Base-by-base conservation (phyloP, 805 yeast genomes). In the Ogataea methylovora region DNA sequence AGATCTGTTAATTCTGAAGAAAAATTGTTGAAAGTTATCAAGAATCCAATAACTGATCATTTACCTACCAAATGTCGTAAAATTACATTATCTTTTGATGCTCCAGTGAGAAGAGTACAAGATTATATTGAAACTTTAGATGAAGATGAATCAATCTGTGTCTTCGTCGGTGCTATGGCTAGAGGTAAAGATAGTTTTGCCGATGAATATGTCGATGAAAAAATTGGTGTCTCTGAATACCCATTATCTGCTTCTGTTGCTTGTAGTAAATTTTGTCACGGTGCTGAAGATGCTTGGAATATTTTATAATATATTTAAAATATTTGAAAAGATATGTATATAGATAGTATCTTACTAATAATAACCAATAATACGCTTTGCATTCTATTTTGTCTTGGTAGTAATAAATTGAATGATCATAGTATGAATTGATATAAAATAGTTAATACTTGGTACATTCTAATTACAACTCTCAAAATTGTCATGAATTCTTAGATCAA, bases 81-180 rank as follows among this genome's bases (percentile, higher is more conserved):
- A 54, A 71, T 92, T 45, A 92, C 98, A 2, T 71, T 92, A 42
- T 84, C 95, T 5, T 86, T 85, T 46, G 97, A 92, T 55, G 94
- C 97, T 12, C 80, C 83, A 42, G 85, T 90, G 33, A 74, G 75
- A 45, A 73, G 87, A 47, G 95, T 86, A 4, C 94, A 86, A 60
- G 95, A 88, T 52, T 88, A 85, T 56, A 88, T 88, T 26, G 60
- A 58, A 13, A 80, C 80, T 38, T 65, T 92, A 48, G 95, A 78
- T 48, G 79, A 76, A 3, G 94, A 85, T 53, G 96, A 92, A 65
- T 84, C 95, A 54, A 79, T 92, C 48, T 92, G 98, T 70, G 97
- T 92, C 19, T 92, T 92, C 60, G 97, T 92, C 30, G 98, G 98
- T 55, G 95, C 98, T 30, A 92, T 92, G 96, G 98, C 98, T 15